phyloP scores from a whole-genome alignment of 2,329 filamentous ascomycete genomes.

The Paraconiothyrium brasiliense region DNA sequence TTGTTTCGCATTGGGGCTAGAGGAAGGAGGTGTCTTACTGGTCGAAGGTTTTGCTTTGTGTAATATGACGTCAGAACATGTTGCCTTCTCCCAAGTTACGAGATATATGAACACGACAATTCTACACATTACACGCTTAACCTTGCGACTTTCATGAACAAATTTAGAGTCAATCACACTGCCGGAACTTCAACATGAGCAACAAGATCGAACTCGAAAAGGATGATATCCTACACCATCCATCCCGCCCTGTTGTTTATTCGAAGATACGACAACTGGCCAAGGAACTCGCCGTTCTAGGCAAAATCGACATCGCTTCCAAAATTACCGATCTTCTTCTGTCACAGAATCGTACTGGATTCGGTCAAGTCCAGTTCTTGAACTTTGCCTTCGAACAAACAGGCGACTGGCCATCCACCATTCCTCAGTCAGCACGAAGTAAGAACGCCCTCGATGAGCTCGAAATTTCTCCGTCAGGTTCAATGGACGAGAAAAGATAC shows the following conservation, averaged over 20 bases:
- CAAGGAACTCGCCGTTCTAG: conserved; percentile 13
- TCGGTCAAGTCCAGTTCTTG: conserved; percentile 8
- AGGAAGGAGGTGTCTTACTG: neutral
- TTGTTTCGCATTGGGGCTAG: conserved; percentile 7
- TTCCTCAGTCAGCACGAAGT: conserved; percentile 12
- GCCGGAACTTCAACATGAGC: conserved; percentile 11
- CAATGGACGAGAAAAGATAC: conserved; percentile 13
- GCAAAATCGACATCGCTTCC: conserved; percentile 15
- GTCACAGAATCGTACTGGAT: conserved; percentile 11
- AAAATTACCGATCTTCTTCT: conserved; percentile 14
- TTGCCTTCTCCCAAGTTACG: conserved; percentile 7
- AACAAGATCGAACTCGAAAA: conserved; percentile 11
- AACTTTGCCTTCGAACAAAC: conserved; percentile 16
- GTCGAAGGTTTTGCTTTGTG: conserved; percentile 1
- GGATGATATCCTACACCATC: conserved; percentile 11
- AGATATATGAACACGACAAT: conserved; percentile 8
- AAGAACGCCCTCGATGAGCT: conserved; percentile 13
- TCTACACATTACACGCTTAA: conserved; percentile 15
- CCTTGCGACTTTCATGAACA: neutral
- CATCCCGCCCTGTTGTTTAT: conserved; percentile 13
- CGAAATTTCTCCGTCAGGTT: conserved; percentile 10
- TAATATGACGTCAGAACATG: conserved; percentile 15
- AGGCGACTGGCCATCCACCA: conserved; percentile 13
- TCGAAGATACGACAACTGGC: conserved; percentile 7
- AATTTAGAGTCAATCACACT: conserved; percentile 1